Base-by-base conservation (phyloP, 305 asterid species). In the Fraxinus angustifolia region DNA sequence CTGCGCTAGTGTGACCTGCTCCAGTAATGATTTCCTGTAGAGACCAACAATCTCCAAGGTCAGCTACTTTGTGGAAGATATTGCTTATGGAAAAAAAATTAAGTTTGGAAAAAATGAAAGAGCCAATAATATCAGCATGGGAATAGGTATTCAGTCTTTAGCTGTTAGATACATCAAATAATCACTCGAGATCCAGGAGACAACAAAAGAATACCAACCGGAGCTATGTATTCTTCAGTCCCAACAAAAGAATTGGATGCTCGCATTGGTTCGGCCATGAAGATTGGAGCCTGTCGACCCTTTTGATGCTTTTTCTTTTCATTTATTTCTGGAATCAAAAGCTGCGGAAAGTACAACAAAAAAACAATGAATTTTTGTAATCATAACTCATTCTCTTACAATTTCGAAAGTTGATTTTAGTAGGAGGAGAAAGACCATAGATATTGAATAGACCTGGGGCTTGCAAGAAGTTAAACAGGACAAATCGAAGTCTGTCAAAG, bases 161-260 rank as follows among this genome's bases (percentile, higher is more conserved):
- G 30, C 71, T 60, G 33, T 60, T 56, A 56, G 40, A 76, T 31
- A 11, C 7, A n/a, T 8, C 45, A 56, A 71, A 26, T 53, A 77
- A 77, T 19, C 21, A 73, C 60, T 17, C 70, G 12, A 50, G 35
- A 75, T 23, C 28, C 16, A 36, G 62, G 7, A 76, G 23, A 48
- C 68, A 35, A 31, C 28, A 75, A 80, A 67, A 38, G 53, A 62
- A 80, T 79, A 74, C 98, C 81, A 73, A 95, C 99, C 88, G 97
- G 99, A 87, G 99, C 98, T 65, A 95, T 95, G 85, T 95, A 95
- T 82, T 95, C 99, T 87, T 94, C 98, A 73, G 98, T 95, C 65
- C 99, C 99, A 71, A 95, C 98, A 80, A 94, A 94, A 70, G 98
- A 95, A 82, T 95, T 95, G 31, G 98, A 95, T 77, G 99, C 99